A percentile compares a stretch with the other conserved stretches of the same genome.
These are phyloP conservation scores for Didymella arachidicola DNA, from an alignment of 2,329 filamentous ascomycete species.

Conservation along the genomic window DNA sequence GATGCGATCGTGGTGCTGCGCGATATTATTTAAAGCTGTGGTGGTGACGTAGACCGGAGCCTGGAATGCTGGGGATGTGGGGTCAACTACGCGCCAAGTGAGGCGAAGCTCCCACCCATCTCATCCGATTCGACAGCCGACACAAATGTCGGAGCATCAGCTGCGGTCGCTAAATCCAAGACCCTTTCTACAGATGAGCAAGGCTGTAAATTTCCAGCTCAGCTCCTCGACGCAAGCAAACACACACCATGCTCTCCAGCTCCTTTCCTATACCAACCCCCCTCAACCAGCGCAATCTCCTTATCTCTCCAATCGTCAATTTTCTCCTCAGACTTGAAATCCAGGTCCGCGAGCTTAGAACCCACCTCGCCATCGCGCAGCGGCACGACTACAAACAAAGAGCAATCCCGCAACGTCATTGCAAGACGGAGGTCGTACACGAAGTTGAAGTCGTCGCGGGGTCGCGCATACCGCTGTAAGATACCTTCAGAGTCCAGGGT, in stretches of 20 bases:
- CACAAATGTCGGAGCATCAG: background rate
- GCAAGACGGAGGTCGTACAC: constrained; percentile 44
- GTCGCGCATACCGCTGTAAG: constrained; percentile 12
- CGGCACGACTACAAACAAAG: constrained; percentile 51
- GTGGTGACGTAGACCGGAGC: constrained; percentile 19
- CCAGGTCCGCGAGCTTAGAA: constrained; percentile 56
- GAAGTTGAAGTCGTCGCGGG: constrained; percentile 21
- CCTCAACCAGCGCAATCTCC: constrained; percentile 50
- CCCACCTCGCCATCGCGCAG: constrained; percentile 38
- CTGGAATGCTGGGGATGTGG: constrained; percentile 12
- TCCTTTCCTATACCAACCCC: constrained; percentile 49
- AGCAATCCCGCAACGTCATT: constrained; percentile 59
- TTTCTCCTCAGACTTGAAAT: constrained; percentile 56
- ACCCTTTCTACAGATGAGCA: background rate
- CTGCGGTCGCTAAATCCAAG: background rate
- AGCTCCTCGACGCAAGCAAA: constrained; percentile 5
- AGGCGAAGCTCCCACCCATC: constrained; percentile 1
- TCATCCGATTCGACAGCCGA: constrained; percentile 13
- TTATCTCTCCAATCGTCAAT: constrained; percentile 52
- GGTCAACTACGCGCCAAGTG: constrained; percentile 13
- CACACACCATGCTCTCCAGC: constrained; percentile 12
- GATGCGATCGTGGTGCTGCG: background rate
- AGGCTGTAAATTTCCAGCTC: background rate
- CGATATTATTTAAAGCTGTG: background rate
- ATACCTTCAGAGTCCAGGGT: constrained; percentile 50